Evolutionary conservation across 1,284 basidiomycete species (phyloP), one percentile per base, ranked within the genome.

Genomic region (Pisolithus thermaeus): DNA sequence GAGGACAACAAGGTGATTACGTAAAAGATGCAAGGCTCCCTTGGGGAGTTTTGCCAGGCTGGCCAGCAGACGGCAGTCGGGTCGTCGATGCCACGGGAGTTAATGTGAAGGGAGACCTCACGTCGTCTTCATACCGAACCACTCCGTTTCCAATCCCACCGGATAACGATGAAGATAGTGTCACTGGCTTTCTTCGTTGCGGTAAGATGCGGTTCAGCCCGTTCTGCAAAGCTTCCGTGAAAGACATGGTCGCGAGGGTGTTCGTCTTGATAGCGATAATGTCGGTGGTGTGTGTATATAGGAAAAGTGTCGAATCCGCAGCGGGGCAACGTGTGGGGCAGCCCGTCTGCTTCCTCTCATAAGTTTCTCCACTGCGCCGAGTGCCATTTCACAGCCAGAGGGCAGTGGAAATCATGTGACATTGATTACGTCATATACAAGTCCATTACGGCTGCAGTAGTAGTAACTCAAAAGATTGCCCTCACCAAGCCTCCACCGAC

Each of bases 71-170:
- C 25, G 25, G 25, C 25, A 27, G 25, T 27, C 30, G 30, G 30
- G 30, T 30, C 30, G 30, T 30, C 30, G 45, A 41, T 38, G 51
- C 52, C 46, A 44, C 48, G 41, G 42, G 41, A 48, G 52, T 39
- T 53, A 55, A 47, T 43, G 43, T 50, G 25, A 35, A 28, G 53
- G 56, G 54, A 42, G 51, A 46, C 67, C 85, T 75, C 66, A 88
- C 86, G 64, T 88, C 81, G 63, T 88, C 76, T 56, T 81, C 65
- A 80, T 77, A 7, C 81, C 82, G 60, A 77, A 73, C 22, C n/a
- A 20, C 38, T 18, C 77, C 78, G 55, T 66, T 71, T 18, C 80
- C 80, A 56, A 82, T 77, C 7, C 84, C 83, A 50, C 72, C 72
- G 25, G 72, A 68, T 45, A 73, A 56, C 5, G 70, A 68, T 41